phyloP scores from a whole-genome alignment of 1,284 basidiomycete species.

The Malassezia nana region DNA sequence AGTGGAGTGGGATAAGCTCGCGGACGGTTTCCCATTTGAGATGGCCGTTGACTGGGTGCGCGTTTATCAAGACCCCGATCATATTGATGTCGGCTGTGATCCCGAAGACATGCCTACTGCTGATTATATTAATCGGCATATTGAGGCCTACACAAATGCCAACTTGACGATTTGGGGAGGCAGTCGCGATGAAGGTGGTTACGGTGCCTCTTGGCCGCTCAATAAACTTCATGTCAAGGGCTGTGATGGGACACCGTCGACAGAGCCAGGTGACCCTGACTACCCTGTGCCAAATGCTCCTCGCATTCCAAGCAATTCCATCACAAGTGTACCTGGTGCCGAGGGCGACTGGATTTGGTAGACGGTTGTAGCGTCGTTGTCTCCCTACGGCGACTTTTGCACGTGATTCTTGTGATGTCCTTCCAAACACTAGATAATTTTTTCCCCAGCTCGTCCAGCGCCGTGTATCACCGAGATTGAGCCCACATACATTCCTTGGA shows the following conservation, averaged over 20 bases:
- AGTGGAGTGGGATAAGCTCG: not conserved
- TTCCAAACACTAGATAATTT: not conserved
- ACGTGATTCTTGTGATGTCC: not conserved
- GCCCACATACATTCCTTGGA: not conserved
- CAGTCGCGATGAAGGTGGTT: slow-evolving; percentile 10
- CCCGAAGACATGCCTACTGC: slow-evolving; percentile 39
- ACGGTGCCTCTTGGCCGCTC: slow-evolving; percentile 16
- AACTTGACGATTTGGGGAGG: slow-evolving; percentile 29
- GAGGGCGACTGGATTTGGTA: not conserved
- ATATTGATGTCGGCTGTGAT: slow-evolving; percentile 34
- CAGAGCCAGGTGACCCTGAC: slow-evolving; percentile 5
- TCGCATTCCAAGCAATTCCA: not conserved
- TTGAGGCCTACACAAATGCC: slow-evolving; percentile 40
- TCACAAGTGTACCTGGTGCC: not conserved
- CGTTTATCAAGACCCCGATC: slow-evolving; percentile 51
- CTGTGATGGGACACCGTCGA: not conserved
- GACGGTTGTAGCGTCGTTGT: not conserved
- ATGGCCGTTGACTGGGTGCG: slow-evolving; percentile 50
- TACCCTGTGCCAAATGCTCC: not conserved
- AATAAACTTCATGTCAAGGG: slow-evolving; percentile 18
- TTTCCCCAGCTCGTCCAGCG: not conserved
- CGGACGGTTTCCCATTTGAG: slow-evolving; percentile 3
- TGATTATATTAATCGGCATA: slow-evolving; percentile 43
- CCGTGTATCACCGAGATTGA: not conserved
- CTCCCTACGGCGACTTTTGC: not conserved